Percentiles rank a stretch among this genome's conserved stretches.
phyloP scores from a whole-genome alignment of 495 filamentous ascomycete genomes.

The Neurospora sp. region DNA sequence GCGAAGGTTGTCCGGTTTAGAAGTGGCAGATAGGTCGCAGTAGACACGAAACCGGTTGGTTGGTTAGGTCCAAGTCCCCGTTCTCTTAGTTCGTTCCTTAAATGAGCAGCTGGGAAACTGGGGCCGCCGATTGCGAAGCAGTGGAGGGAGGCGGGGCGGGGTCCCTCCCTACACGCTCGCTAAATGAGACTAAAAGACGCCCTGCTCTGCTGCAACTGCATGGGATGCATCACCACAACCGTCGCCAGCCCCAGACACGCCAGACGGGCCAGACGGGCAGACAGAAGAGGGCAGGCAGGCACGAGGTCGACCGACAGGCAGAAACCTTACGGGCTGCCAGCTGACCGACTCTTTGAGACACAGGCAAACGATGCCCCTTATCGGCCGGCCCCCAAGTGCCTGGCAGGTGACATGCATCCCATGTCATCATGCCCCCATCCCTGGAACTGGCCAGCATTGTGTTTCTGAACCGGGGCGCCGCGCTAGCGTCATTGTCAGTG shows the following conservation, averaged over 20 bases:
- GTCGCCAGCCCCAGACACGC: not conserved
- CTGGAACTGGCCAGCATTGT: not conserved
- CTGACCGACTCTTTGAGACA: not conserved
- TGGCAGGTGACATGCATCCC: not conserved
- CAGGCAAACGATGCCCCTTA: not conserved
- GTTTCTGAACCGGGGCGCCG: not conserved
- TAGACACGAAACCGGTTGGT: not conserved
- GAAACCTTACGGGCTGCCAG: not conserved
- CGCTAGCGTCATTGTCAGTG: slow-evolving; percentile 7
- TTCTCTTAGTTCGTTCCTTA: not conserved
- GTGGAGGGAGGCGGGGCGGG: not conserved
- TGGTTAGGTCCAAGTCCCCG: not conserved
- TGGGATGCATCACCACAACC: not conserved
- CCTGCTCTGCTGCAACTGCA: not conserved
- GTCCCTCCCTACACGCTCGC: not conserved
- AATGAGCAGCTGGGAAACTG: not conserved
- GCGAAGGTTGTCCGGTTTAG: not conserved
- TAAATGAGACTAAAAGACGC: not conserved
- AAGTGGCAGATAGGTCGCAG: not conserved
- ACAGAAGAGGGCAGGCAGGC: not conserved
- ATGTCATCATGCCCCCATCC: not conserved
- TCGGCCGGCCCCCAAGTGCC: not conserved
- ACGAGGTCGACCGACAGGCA: not conserved
- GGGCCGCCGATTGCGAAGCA: not conserved
- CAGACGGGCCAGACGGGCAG: not conserved